Base-by-base conservation (phyloP, 2,329 filamentous ascomycete genomes). In the Akanthomyces dipterigenus region DNA sequence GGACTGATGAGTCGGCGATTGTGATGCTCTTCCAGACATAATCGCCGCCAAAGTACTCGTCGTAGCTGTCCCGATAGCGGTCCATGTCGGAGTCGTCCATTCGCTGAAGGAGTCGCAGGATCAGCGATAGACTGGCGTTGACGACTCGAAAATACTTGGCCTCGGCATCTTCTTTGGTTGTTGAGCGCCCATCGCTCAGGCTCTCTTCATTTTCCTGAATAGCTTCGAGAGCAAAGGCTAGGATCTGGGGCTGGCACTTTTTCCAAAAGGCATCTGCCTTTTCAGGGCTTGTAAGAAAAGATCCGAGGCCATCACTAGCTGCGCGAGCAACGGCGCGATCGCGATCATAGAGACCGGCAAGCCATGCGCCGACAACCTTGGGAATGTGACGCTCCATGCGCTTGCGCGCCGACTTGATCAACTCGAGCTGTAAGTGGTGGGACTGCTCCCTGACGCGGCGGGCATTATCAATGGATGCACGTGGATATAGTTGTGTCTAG, bases 401-500 rank as follows among this genome's bases (percentile, higher is more conserved):
- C 78, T 95, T 96, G 54, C 91, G 89, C 5, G 82, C 81, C 4
- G 83, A 84, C 65, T 81, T 82, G 68, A 87, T 75, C 14, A 88
- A 74, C 66, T 83, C 81, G 65, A 80, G 77, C 69, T 96, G 92
- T 26, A 96, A 72, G 12, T 76, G 80, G 71, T 98, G 93, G 20
- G 93, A 85, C 48, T 95, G 83, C 73, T 97, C 93, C 65, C 95
- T 90, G 38, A 97, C 93, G 63, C 90, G 85, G 54, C 92, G 88
- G 51, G 90, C 87, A 71, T 90, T 91, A 73, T 98, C 93, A 76
- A 98, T 96, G 20, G 93, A 95, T 40, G 88, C 84, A 63, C 93
- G 89, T 57, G 95, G 91, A 71, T 96, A 99, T 62, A 96, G 77
- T 78, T 89, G 88, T 65, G 90, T 84, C 91, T 96, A 75, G 26